Percentiles rank a stretch among this genome's conserved stretches.
phyloP scores from a whole-genome alignment of 352 stramenopile genomes.

The Globisporangium takayamanum region DNA sequence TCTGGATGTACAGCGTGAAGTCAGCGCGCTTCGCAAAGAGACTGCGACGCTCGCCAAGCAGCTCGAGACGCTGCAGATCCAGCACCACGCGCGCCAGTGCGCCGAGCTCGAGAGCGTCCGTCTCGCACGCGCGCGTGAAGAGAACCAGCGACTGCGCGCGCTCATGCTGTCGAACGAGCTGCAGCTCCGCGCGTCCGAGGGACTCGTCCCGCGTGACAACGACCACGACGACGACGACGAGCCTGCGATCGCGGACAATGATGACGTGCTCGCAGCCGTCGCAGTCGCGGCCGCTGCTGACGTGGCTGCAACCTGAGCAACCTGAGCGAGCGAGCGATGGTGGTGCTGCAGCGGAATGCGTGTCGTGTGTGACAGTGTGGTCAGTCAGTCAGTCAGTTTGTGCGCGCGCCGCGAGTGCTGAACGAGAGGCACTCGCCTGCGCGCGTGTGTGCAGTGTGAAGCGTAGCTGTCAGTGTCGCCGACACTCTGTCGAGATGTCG shows the following conservation, averaged over 20 bases:
- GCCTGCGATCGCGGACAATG: not conserved
- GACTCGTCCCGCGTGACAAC: constrained; percentile 3
- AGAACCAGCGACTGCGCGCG: constrained; percentile 40
- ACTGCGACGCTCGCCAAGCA: constrained; percentile 27
- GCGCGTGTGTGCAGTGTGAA: too few relatives aligned
- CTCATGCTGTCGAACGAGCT: constrained; percentile 32
- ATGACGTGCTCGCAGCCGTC: not conserved
- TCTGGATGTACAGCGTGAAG: constrained; percentile 25
- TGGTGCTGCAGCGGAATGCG: too few relatives aligned
- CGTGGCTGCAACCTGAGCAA: not conserved
- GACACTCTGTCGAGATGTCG: too few relatives aligned
- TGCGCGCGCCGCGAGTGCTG: not conserved
- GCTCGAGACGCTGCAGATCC: constrained; percentile 24
- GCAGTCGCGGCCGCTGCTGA: too few relatives aligned
- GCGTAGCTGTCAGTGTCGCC: too few relatives aligned
- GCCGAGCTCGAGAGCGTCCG: constrained; percentile 21
- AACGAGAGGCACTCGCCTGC: too few relatives aligned
- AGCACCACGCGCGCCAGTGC: constrained; percentile 10
- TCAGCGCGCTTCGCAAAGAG: constrained; percentile 32
- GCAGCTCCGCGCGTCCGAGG: constrained; percentile 22
- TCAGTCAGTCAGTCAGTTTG: not conserved
- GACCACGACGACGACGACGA: constrained; percentile 18
- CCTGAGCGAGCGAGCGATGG: not conserved
- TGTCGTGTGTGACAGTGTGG: too few relatives aligned
- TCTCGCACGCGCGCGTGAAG: constrained; percentile 24